Base-by-base conservation (phyloP, 352 stramenopile genomes). In the Globisporangium yorkense region DNA sequence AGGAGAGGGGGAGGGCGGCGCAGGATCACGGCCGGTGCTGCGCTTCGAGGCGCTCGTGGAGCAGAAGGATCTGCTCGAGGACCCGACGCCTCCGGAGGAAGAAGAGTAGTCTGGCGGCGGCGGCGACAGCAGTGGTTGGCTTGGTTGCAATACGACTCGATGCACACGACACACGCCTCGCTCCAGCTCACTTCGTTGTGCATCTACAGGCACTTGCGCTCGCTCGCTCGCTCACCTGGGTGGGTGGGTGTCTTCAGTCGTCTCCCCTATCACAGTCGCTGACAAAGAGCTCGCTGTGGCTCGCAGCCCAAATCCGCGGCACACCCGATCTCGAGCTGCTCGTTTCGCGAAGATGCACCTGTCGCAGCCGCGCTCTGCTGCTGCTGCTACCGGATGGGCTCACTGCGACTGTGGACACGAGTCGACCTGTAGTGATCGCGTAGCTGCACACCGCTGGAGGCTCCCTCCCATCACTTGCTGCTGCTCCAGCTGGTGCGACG, bases 61-160 rank as follows among this genome's bases (percentile, higher is more conserved):
- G 57, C 84, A 96, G 59, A 70, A 73, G 27, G 85, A 96, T 37
- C 44, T 96, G 53, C 67, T 92, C 27, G 83, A 90, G 44, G 80
- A 96, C 57, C 85, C 83, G 27, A 87, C 84, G 21, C 88, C 77
- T 16, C 72, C 73, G 16, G 68, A 78, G 58, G 69, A 77, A 49
- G 76, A 87, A 67, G 79, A 83, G 47, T 57, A 39, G 45, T 24
- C 5, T 46, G 41, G 39, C 3, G 39, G 39, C 9, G 39, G 18
- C 39, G 9, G 10, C 39, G 15, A 10, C 39, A 41, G 37, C 37
- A 45, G 40, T 12, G 3, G 6, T 37, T 37, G 33, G 24, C 24
- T 27, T 37, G 9, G 5, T 37, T 37, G 33, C 5, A 37, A 37
- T 37, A 10, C 9, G 33, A 37, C 33, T 37, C 10, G 39, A 35